Evolutionary conservation across 768 basidiomycete species (phyloP), one percentile per base, ranked within the genome.

Genomic region (Tylopilus vinaceipallidus): DNA sequence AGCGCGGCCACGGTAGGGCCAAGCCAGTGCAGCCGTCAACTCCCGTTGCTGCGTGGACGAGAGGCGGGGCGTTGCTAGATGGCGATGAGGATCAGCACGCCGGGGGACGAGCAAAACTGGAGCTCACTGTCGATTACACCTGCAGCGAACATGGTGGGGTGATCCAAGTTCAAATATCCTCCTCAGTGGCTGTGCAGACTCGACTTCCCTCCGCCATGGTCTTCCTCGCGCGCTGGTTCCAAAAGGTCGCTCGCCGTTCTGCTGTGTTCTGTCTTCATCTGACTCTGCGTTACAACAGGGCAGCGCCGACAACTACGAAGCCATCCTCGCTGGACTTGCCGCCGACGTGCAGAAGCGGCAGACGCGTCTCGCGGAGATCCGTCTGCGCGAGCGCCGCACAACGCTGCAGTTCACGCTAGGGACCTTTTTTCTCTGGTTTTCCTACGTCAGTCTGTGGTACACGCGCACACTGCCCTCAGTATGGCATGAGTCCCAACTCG

Each of bases 351-450:
- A 83, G 61, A 82, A 85, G 53, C 82, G 87, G 13, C 85, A 89
- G 68, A 75, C 80, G 35, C 77, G 80, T 50, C 79, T 94, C 14
- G 82, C 86, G 2, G 91, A 91, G 63, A 88, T 95, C 55, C 83
- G 89, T n/a, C 70, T 90, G 47, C 81, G 92, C 35, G 91, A 95
- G 68, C 80, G 89, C 26, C 77, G 91, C 9, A 76, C 90, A 1
- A 88, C 86, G 17, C 73, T 91, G 43, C 74, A 86, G 38, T 83
- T 84, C 42, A 91, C 93, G 0, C 64, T 91, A 3, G 93, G 91
- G 64, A 83, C 89, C 1, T 67, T 93, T 59, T 81, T 82, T 5
- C 67, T 72, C 44, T 94, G 91, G 91, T 75, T 80, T 42, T 72
- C 74, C 17, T 91, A 90, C 69, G 75, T 86, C 53, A 80, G 74